A percentile compares a stretch with the other conserved stretches of the same genome.
phyloP scores from a whole-genome alignment of 2,329 filamentous ascomycete genomes.

The Diaporthe humulicola region DNA sequence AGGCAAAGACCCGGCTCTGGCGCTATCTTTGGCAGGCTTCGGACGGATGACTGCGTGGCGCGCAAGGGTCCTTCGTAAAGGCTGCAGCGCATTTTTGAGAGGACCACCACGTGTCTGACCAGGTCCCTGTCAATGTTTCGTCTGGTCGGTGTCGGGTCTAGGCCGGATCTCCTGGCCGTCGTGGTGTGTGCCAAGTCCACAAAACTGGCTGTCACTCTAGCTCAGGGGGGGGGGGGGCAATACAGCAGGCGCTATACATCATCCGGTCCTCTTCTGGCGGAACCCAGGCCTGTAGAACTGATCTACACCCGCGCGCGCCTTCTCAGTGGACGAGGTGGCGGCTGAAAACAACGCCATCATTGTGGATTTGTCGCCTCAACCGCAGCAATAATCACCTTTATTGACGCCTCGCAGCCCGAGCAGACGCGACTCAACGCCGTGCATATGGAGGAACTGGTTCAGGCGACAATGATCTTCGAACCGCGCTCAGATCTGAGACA shows the following conservation, averaged over 20 bases:
- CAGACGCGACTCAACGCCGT: constrained; percentile 7
- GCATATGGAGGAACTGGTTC: neutral
- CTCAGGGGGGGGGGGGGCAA: neutral
- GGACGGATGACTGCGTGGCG: constrained; percentile 30
- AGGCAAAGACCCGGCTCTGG: constrained; percentile 10
- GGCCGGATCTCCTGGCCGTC: constrained; percentile 16
- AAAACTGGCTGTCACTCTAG: constrained; percentile 9
- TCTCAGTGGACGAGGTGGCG: constrained; percentile 30
- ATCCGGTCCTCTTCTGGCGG: constrained; percentile 16
- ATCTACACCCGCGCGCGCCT: constrained; percentile 21
- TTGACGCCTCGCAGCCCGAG: neutral
- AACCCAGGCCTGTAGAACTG: neutral
- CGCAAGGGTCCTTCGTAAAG: constrained; percentile 20
- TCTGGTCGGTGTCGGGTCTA: constrained; percentile 26
- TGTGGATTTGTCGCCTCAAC: constrained; percentile 18
- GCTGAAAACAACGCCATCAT: constrained; percentile 34
- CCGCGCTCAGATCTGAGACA: constrained; percentile 27
- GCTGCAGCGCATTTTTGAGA: constrained; percentile 20
- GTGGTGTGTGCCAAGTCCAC: constrained; percentile 21
- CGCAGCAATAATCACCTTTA: neutral
- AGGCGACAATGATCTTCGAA: constrained; percentile 20
- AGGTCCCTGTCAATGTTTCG: constrained; percentile 29
- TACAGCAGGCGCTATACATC: constrained; percentile 1
- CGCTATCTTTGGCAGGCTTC: constrained; percentile 32
- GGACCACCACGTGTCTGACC: constrained; percentile 32